Conservation (phyloP, 2,329 filamentous ascomycete species). For the Fusarium solani-melongenae region DNA sequence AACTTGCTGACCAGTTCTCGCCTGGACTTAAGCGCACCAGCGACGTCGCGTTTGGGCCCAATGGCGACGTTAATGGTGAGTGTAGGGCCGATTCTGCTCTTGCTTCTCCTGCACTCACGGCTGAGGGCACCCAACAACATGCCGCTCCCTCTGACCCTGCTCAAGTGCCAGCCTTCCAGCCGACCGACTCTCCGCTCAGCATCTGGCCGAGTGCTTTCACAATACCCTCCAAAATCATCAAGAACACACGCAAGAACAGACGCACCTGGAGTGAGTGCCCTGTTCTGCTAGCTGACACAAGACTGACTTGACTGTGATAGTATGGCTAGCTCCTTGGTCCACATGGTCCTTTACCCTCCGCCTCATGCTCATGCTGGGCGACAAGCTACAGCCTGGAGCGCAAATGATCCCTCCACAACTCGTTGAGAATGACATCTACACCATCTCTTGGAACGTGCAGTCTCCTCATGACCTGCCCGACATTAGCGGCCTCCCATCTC, state of each 20-base stretch:
- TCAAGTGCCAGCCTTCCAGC: slow-evolving; percentile 10
- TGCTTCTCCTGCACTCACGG: slow-evolving; percentile 33
- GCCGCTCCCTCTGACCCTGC: slow-evolving; percentile 9
- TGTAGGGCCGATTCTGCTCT: slow-evolving; percentile 16
- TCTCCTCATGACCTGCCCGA: slow-evolving; percentile 41
- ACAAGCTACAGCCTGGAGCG: slow-evolving; percentile 43
- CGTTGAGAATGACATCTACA: slow-evolving; percentile 46
- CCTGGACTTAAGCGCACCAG: slow-evolving; percentile 16
- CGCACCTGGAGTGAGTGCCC: slow-evolving; percentile 50
- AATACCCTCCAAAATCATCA: slow-evolving; percentile 44
- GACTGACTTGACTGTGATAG: slow-evolving; percentile 12
- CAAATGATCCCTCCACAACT: slow-evolving; percentile 32
- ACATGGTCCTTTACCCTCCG: slow-evolving; percentile 50
- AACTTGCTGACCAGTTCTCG: slow-evolving; percentile 1
- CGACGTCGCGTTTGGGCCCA: slow-evolving; percentile 25
- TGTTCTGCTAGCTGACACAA: neutral
- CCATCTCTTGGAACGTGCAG: slow-evolving; percentile 33
- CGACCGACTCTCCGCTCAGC: slow-evolving; percentile 24
- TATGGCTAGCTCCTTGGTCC: slow-evolving; percentile 48
- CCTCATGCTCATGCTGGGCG: slow-evolving; percentile 46
- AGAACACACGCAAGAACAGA: slow-evolving; percentile 44
- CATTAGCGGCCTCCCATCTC: slow-evolving; percentile 48
- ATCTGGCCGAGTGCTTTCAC: slow-evolving; percentile 47
- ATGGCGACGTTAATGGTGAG: slow-evolving; percentile 19
- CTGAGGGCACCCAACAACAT: slow-evolving; percentile 17